Base-by-base conservation (phyloP, 352 stramenopile species). In the Globisporangium ultimum region DNA sequence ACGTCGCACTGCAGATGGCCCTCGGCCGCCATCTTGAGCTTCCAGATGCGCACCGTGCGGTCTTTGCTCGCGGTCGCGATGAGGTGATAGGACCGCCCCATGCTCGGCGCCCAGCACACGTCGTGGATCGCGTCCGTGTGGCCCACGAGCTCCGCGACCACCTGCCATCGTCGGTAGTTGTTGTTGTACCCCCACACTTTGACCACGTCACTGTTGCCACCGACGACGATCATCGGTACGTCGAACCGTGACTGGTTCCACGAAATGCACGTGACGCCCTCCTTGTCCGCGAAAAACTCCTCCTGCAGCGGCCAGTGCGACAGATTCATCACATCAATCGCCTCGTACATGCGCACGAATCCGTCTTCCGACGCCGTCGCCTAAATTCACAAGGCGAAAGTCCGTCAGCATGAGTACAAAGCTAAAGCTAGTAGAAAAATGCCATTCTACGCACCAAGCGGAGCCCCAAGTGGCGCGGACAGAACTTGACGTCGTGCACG, bases 231-330 rank as follows among this genome's bases (percentile, higher is more conserved):
- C 70, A 97, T 98, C n/a, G 88, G 88, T 21, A 93, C 84, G 71
- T 98, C 94, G 58, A 98, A 98, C 41, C 94, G 84, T 52, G 88
- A 96, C 46, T 89, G 85, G 67, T 96, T 98, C 97, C 94, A 99
- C 42, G 86, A 97, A 41, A 98, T 84, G 64, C 87, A 97, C 22
- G 91, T 97, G 15, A 89, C 90, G 53, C 89, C 90, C 51, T 89
- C 76, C 59, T 87, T 87, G 65, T 93, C 84, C 28, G 85, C 84
- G 21, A 94, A 55, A 47, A 93, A 94, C 55, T 92, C 81, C 45
- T 95, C 84, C 61, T 93, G 85, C 52, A 98, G 66, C 36, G 93
- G 89, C 95, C 95, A 99, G 68, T 98, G 88, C 28, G 91, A 90
- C 48, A 98, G 62, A 68, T 99, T 98, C 88, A 98, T 97, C 40